Evolutionary conservation across 352 stramenopile genomes (phyloP).

Genomic region (Phytophthora melonis): DNA sequence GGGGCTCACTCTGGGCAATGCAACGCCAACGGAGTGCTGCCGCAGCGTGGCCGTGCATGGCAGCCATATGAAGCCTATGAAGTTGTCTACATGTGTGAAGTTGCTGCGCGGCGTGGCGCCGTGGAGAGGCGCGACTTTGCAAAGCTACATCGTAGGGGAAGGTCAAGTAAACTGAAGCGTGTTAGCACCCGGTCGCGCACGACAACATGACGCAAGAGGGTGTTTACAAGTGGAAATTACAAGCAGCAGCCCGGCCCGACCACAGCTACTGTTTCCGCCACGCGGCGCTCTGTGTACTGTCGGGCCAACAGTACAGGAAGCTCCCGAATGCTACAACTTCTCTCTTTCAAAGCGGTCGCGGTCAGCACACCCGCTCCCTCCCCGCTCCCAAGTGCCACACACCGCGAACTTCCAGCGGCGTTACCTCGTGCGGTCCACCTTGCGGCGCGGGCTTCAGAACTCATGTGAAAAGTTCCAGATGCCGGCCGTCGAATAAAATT

Average conservation of each 20-base stretch:
- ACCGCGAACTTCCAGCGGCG: not conserved
- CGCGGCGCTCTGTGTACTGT: not conserved
- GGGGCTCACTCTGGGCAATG: too few species aligned
- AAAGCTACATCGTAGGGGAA: constrained; percentile 16
- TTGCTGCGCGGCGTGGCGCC: not conserved
- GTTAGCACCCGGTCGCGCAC: constrained; percentile 9
- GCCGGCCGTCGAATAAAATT: not conserved
- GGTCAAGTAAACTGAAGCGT: constrained; percentile 25
- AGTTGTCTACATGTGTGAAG: too few species aligned
- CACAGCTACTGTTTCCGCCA: not conserved
- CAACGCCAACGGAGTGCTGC: not conserved
- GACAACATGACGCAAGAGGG: constrained; percentile 9
- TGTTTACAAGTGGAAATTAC: constrained; percentile 18
- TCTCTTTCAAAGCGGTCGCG: not conserved
- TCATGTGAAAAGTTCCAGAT: constrained; percentile 7
- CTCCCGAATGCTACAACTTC: not conserved
- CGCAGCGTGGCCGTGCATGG: too few species aligned
- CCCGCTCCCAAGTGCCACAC: not conserved
- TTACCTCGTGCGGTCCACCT: not conserved
- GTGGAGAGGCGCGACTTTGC: not conserved
- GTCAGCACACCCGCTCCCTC: not conserved
- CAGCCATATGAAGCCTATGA: too few species aligned
- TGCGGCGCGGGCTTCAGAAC: constrained; percentile 15
- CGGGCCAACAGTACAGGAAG: not conserved
- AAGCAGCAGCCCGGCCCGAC: too few species aligned